phyloP scores from a whole-genome alignment of 2,329 filamentous ascomycete species.

The Xenoacremonium recifei region DNA sequence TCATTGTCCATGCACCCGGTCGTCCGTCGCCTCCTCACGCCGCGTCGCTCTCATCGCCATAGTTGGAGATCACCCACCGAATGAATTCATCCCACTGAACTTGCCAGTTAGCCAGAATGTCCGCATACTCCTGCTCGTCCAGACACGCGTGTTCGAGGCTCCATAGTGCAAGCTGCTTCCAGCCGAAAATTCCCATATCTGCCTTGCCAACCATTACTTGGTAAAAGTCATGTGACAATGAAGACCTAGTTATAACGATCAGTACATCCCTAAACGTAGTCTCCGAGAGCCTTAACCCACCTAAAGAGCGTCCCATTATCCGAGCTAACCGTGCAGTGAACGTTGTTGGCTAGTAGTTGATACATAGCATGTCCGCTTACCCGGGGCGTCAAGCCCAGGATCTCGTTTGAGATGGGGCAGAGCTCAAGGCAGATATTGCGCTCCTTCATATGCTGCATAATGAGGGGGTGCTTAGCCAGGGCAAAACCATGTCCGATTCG shows the following conservation, averaged over 20 bases:
- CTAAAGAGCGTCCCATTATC: conserved; percentile 74
- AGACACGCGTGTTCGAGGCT: conserved; percentile 62
- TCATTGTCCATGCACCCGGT: too few species aligned
- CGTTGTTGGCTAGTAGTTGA: conserved; percentile 65
- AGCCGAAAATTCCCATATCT: conserved; percentile 66
- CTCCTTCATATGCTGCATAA: conserved; percentile 65
- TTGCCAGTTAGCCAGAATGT: conserved; percentile 46
- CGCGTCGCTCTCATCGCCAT: conserved; percentile 27
- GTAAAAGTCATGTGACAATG: conserved; percentile 74
- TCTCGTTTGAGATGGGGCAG: conserved; percentile 76
- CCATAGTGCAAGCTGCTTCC: conserved; percentile 67
- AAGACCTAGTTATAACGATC: too few species aligned
- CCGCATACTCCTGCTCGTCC: conserved; percentile 37
- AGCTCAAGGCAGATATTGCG: conserved; percentile 69
- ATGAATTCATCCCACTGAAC: conserved; percentile 59
- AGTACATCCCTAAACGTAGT: too few species aligned
- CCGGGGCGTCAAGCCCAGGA: conserved; percentile 66
- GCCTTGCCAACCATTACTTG: conserved; percentile 69
- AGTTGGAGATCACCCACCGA: conserved; percentile 45
- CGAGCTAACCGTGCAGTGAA: conserved; percentile 72
- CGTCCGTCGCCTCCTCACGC: too few species aligned
- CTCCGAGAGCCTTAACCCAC: conserved; percentile 46
- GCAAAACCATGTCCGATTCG: conserved; percentile 75
- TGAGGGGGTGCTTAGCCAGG: conserved; percentile 61
- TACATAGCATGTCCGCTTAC: conserved; percentile 67